Evolutionary conservation across 1,139 yeast species (phyloP), one percentile per base, ranked within the genome.

Genomic region (Geotrichum restrictum): DNA sequence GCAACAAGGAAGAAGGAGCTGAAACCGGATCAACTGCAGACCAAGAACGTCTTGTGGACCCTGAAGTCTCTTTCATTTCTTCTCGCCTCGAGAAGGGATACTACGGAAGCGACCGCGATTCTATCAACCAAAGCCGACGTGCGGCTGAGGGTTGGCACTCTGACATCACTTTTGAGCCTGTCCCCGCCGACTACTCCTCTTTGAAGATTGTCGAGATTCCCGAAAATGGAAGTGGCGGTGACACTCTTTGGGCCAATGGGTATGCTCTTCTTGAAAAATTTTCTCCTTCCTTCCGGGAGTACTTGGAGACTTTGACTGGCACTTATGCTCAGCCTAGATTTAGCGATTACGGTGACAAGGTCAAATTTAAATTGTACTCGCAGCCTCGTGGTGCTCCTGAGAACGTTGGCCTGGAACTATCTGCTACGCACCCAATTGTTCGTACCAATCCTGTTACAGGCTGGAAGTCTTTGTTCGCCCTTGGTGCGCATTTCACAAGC

Each of bases 381-480:
- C 65, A 62, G 29, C 62, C 67, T 59, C 59, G 69, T 63, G 70
- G 69, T 1, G 67, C 68, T 2, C 69, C 69, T n/a, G 68, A 65
- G 53, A 67, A 65, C 54, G 56, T 63, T 31, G 69, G 70, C 3
- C 64, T 59, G 27, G 62, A 54, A 36, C 56, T 59, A 41, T 51
- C 54, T 50, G 68, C 75, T 22, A 71, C 65, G 48, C 79, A 75
- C 59, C 78, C 78, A 3, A 52, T 75, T 39, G 69, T 75, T 37
- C 69, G 78, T 60, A 75, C 78, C 22, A 76, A 75, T 62, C 79
- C 79, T 3, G 75, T 73, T 29, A 74, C 79, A 18, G 78, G 78
- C 10, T 73, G 77, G 77, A 75, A 75, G 63, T 67, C 72, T 10
- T 62, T 74, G 57, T 73, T 61, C 54, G 77, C 73, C 45, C 71